Evolutionary conservation across 257 asterid species (phyloP).

Genomic region (Rubia yunnanensis): DNA sequence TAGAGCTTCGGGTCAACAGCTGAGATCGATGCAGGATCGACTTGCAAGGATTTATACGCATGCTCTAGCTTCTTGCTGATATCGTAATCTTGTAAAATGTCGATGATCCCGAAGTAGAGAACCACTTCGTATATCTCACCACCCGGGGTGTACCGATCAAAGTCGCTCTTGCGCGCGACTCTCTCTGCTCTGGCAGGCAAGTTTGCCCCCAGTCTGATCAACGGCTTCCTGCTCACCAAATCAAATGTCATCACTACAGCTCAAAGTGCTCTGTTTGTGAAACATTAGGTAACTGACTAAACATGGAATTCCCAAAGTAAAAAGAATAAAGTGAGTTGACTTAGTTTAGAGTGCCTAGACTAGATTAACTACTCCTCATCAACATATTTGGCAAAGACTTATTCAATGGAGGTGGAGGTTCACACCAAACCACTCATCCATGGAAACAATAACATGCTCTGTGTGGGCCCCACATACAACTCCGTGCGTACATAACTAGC

Average conservation of each 20-base stretch:
- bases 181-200: constrained; percentile 96
- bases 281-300: neutral
- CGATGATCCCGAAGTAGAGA: constrained; percentile 87
- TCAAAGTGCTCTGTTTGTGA: neutral
- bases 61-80: constrained; percentile 93
- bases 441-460: constrained; percentile 16
- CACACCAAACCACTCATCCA: constrained; percentile 6
- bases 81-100: constrained; percentile 86
- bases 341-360: neutral
- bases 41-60: constrained; percentile 88
- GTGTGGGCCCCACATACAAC: constrained; percentile 35
- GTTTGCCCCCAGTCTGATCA: constrained; percentile 81
- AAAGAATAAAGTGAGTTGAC: neutral
- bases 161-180: constrained; percentile 68
- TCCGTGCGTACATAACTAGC: constrained; percentile 20
- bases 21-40: constrained; percentile 74
- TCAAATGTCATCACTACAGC: neutral
- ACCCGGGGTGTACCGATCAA: constrained; percentile 43
- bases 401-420: neutral
- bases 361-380: neutral
- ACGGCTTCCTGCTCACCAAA: constrained; percentile 51
- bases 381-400: neutral
- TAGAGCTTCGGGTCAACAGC: constrained; percentile 93
- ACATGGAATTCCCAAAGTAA: neutral
- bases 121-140: constrained; percentile 72